Evolutionary conservation across 371 early-diverging fungal species (phyloP).

Genomic region (Hamiltosporidium magnivora): DNA sequence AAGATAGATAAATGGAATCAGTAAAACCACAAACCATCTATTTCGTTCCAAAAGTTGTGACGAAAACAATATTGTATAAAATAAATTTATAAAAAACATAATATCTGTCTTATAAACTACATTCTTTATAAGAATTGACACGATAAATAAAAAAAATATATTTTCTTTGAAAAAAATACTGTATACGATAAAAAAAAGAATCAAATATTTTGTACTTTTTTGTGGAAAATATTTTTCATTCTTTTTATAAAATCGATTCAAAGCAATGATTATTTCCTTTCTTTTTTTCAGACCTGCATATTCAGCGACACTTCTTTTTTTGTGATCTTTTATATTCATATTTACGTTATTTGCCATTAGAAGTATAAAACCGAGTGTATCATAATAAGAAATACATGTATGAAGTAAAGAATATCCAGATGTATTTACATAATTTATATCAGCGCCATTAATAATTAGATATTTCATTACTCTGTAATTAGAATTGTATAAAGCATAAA

Average conservation of each 20-base stretch:
- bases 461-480: slow-evolving; percentile 17
- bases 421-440: slow-evolving; percentile 11
- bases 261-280: background rate
- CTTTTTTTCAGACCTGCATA: slow-evolving; percentile 4
- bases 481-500: slow-evolving; percentile 26
- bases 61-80: slow-evolving; percentile 8
- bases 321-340: background rate
- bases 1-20: background rate
- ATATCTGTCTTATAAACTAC: slow-evolving; percentile 5
- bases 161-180: too few relatives aligned
- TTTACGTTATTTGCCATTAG: slow-evolving; percentile 1
- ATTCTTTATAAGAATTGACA: background rate
- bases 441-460: slow-evolving; percentile 16
- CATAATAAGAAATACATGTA: slow-evolving; percentile 11
- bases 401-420: slow-evolving; percentile 3
- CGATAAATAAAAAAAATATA: too few relatives aligned
- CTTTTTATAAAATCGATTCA: background rate
- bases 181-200: too few relatives aligned
- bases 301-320: slow-evolving; percentile 3
- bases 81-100: slow-evolving; percentile 16
- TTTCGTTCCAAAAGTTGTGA: slow-evolving; percentile 1
- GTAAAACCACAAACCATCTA: background rate
- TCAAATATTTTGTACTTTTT: too few relatives aligned
- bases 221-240: background rate
- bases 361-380: slow-evolving; percentile 19